Evolutionary conservation across 208 protist species (phyloP), one percentile per base, ranked within the genome.

Genomic region (Leishmania gerbilli): DNA sequence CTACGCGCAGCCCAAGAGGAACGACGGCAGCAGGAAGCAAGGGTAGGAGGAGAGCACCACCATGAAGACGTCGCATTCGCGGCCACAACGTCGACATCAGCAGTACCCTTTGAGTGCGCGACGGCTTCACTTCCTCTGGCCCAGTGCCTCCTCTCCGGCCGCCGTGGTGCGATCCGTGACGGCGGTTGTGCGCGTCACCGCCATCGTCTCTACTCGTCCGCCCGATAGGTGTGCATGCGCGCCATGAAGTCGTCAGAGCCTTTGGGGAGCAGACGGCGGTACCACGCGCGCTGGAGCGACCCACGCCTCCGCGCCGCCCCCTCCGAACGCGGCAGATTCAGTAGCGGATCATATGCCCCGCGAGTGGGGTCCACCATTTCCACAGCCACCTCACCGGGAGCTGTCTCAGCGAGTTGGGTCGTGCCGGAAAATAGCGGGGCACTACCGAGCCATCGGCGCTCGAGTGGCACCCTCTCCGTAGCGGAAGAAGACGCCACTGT

Each of bases 291-390:
- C 31, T 76, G 75, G 21, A 67, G 74, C 9, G 71, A 71, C 47
- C 62, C 72, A 1, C 76, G 65, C 60, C 53, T 60, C 56, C 71
- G 51, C 21, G 62, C 62, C 37, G 53, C 67, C 5, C 71, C 76
- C 5, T 85, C 82, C 2, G 77, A 77, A 40, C 82, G 77, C 1
- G 82, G 82, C 53, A 86, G 78, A 7, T 37, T 68, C 65, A 79
- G 67, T 53, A 86, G n/a, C 65, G 82, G 82, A 55, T 86, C 82
- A 7, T 21, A 31, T 45, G 21, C 62, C 8, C 24, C 62, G 21
- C 2, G 24, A 3, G 72, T 37, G 34, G 72, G n/a, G 9, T 11
- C 3, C 51, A 4, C 17, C 51, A 62, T 51, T 17, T 56, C 45
- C 51, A 15, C 6, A n/a, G n/a, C 11, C 15, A 45, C n/a, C 42